Percentiles rank a stretch among this genome's conserved stretches.
Conservation (phyloP, 106 monocot species). For the Apostasia ramifera region DNA sequence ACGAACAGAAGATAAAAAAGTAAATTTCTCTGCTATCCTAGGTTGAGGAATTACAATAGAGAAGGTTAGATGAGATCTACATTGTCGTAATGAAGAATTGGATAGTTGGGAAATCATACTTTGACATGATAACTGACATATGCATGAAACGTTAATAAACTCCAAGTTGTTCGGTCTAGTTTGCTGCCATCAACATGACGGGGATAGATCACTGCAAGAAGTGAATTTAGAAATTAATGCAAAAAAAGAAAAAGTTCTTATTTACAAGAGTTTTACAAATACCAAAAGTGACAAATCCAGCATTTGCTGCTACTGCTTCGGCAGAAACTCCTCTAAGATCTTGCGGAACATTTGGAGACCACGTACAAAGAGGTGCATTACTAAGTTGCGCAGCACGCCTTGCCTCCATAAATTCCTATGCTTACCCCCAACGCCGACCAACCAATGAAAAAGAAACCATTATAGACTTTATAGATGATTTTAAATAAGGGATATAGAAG, state of each 20-base stretch:
- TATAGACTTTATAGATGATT: too few species aligned
- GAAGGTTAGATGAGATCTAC: too few species aligned
- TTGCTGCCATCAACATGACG: slow-evolving; percentile 75
- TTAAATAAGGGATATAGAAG: too few species aligned
- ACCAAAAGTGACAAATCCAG: slow-evolving; percentile 98
- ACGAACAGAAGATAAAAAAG: too few species aligned
- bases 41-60: too few species aligned
- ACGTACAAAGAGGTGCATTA: slow-evolving; percentile 83
- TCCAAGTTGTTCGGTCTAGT: slow-evolving; percentile 86
- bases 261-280: slow-evolving; percentile 9
- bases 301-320: slow-evolving; percentile 70
- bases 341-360: slow-evolving; percentile 70
- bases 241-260: not conserved
- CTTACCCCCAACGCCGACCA: not conserved
- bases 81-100: too few species aligned
- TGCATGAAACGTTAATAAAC: slow-evolving; percentile 92
- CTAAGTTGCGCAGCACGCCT: slow-evolving; percentile 70
- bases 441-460: not conserved
- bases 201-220: slow-evolving; percentile 63
- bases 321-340: slow-evolving; percentile 71
- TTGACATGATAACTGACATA: slow-evolving; percentile 99
- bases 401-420: slow-evolving; percentile 90
- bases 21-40: too few species aligned
- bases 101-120: slow-evolving; percentile 17
- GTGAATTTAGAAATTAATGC: not conserved